Percentiles rank a stretch among this genome's conserved stretches.
Conservation (phyloP, 169 alveolate genomes). For the Plasmodium cynomolgi region DNA sequence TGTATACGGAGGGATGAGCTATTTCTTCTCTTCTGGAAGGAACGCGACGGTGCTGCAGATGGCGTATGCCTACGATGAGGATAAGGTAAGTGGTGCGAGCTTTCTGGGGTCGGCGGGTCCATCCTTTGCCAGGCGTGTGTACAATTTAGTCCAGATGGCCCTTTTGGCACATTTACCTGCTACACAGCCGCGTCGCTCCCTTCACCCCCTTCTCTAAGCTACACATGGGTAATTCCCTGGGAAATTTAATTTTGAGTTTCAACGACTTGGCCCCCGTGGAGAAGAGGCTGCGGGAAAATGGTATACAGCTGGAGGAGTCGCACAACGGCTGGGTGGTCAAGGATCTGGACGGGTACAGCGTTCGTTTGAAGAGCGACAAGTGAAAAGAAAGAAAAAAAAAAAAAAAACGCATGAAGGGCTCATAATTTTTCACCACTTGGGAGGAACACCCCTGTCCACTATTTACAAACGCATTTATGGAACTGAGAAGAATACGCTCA, state of each 20-base stretch:
- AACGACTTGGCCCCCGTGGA: slow-evolving; percentile 33
- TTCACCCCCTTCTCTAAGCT: slow-evolving; percentile 24
- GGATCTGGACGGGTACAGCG: slow-evolving; percentile 47
- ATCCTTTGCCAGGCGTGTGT: not conserved
- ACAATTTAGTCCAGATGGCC: not conserved
- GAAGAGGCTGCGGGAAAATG: slow-evolving; percentile 32
- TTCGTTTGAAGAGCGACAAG: slow-evolving; percentile 6
- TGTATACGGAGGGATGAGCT: slow-evolving; percentile 73
- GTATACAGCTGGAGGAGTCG: slow-evolving; percentile 12
- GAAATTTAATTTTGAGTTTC: slow-evolving; percentile 46
- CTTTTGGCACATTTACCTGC: not conserved
- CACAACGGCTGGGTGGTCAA: slow-evolving; percentile 24
- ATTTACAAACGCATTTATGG: too few species aligned
- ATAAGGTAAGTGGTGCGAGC: slow-evolving; percentile 7
- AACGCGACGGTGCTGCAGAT: slow-evolving; percentile 42
- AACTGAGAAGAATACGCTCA: too few species aligned
- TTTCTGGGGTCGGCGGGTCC: not conserved
- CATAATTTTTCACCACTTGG: not conserved
- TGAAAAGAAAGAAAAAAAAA: not conserved
- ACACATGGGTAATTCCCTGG: slow-evolving; percentile 74
- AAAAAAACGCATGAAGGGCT: not conserved
- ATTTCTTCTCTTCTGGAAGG: slow-evolving; percentile 49
- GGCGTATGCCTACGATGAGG: slow-evolving; percentile 74
- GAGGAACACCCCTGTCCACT: not conserved
- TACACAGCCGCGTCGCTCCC: not conserved